phyloP scores from a whole-genome alignment of 345 rosid species.

The Hypericum androsaemum region DNA sequence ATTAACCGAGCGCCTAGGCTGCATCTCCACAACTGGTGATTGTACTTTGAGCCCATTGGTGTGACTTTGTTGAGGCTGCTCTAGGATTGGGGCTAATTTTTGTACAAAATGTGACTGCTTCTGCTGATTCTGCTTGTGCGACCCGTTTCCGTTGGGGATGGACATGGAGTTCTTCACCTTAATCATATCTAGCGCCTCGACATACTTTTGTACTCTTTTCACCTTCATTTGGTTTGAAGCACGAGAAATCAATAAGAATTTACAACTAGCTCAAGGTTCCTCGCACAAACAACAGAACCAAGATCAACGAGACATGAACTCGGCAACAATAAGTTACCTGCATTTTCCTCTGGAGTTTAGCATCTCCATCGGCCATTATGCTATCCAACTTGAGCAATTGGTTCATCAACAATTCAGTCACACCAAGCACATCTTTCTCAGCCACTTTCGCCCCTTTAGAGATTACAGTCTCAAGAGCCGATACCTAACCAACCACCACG shows the following conservation, averaged over 20 bases:
- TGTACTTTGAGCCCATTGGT: slow-evolving; percentile 1
- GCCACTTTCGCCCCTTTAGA: slow-evolving; percentile 23
- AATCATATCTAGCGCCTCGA: slow-evolving; percentile 18
- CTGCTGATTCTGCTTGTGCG: background rate
- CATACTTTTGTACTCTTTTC: slow-evolving; percentile 16
- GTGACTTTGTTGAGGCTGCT: background rate
- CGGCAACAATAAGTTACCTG: slow-evolving; percentile 12
- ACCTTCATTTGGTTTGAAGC: slow-evolving; percentile 9
- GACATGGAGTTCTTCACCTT: slow-evolving; percentile 9
- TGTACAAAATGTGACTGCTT: too few species aligned
- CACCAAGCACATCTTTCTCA: slow-evolving; percentile 32
- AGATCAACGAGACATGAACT: background rate
- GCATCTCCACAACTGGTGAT: background rate
- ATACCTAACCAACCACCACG: slow-evolving; percentile 21
- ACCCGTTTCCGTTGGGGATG: slow-evolving; percentile 6
- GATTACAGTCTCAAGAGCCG: slow-evolving; percentile 28
- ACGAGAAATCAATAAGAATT: background rate
- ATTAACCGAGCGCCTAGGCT: slow-evolving; percentile 4
- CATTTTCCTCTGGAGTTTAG: slow-evolving; percentile 14
- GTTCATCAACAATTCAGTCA: slow-evolving; percentile 37
- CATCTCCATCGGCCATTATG: slow-evolving; percentile 11
- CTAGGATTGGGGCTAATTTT: too few species aligned
- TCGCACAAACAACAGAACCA: background rate
- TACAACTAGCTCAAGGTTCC: background rate
- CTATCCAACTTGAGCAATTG: slow-evolving; percentile 33